A percentile compares a stretch with the other conserved stretches of the same genome.
Evolutionary conservation across 2,329 filamentous ascomycete genomes (phyloP).

Genomic region (Penicillium oxalicum): DNA sequence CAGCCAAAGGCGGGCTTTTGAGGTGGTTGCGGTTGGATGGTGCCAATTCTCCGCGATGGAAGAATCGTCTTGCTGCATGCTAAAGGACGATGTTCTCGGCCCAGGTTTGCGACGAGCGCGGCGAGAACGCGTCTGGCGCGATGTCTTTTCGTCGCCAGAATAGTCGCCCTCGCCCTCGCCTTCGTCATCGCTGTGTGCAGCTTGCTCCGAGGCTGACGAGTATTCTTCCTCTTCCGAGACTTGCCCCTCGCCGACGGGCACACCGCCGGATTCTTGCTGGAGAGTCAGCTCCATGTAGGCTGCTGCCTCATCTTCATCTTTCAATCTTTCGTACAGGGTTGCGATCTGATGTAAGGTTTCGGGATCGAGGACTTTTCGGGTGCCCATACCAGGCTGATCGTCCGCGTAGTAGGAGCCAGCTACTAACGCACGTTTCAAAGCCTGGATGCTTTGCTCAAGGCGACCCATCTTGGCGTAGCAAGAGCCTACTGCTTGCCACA

Average conservation of each 20-base stretch:
- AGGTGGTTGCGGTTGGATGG: slow-evolving; percentile 77
- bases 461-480: slow-evolving; percentile 87
- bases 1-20: slow-evolving; percentile 89
- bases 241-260: slow-evolving; percentile 20
- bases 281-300: slow-evolving; percentile 95
- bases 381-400: slow-evolving; percentile 17
- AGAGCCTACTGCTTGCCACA: slow-evolving; percentile 95
- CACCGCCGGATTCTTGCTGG: slow-evolving; percentile 76
- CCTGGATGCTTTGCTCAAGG: slow-evolving; percentile 85
- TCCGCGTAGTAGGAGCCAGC: slow-evolving; percentile 75
- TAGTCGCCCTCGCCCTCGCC: slow-evolving; percentile 16
- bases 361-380: slow-evolving; percentile 66
- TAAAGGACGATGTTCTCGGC: slow-evolving; percentile 24
- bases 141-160: slow-evolving; percentile 27
- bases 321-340: slow-evolving; percentile 74
- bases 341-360: slow-evolving; percentile 89
- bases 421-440: slow-evolving; percentile 83
- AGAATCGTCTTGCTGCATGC: slow-evolving; percentile 31
- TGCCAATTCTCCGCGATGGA: slow-evolving; percentile 33
- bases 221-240: slow-evolving; percentile 28
- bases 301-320: slow-evolving; percentile 71
- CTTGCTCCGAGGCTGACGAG: slow-evolving; percentile 29
- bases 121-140: slow-evolving; percentile 60
- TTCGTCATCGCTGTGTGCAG: slow-evolving; percentile 31
- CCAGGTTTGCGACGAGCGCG: slow-evolving; percentile 40